Evolutionary conservation across 2,329 filamentous ascomycete species (phyloP), one percentile per base, ranked within the genome.

Genomic region (Aureobasidium sp.): DNA sequence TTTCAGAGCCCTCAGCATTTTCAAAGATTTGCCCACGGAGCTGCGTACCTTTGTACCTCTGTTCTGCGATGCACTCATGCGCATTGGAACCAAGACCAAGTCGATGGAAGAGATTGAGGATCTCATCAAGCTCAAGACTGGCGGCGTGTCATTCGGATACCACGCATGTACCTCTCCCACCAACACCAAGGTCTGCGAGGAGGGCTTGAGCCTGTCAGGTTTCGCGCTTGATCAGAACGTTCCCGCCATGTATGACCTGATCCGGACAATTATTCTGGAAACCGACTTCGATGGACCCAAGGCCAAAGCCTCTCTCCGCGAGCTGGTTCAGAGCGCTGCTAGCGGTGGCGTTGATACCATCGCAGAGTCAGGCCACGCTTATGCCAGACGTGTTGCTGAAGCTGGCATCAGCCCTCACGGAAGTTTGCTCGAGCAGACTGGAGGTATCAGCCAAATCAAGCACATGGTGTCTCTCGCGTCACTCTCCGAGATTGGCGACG

Each of bases 41-140:
- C 81, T 97, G 58, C 84, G 94, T 58, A 81, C 90, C 68, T 80
- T 97, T 63, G 84, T 97, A 52, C 94, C 94, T 0, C 78, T 99
- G 0, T 97, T 97, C 72, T 91, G 90, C 15, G 92, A 96, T 71
- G 87, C 89, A 41, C 87, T 99, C 64, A 94, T 97, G 89, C 88
- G 94, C 22, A 82, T 99, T 9, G 94, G 94, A 15, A 99, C 93
- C 2, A 89, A 88, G 68, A 84, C 87, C 64, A 89, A 89, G 81
- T 86, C 87, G 0, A 97, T 96, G 88, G 94, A 97, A 73, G 87
- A 97, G 73, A 84, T 97, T 57, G 94, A 99, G 74, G 94, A 97
- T 70, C 77, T 92, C 61, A 97, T 99, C 74, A 97, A 97, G 74
- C 82, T 97, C 34, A 96, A 95, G 78, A 97, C 94, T 1, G 94